These are phyloP conservation scores for Triticum turgidum DNA, from an alignment of 176 grass and related monocot genomes.

Conservation along the genomic window DNA sequence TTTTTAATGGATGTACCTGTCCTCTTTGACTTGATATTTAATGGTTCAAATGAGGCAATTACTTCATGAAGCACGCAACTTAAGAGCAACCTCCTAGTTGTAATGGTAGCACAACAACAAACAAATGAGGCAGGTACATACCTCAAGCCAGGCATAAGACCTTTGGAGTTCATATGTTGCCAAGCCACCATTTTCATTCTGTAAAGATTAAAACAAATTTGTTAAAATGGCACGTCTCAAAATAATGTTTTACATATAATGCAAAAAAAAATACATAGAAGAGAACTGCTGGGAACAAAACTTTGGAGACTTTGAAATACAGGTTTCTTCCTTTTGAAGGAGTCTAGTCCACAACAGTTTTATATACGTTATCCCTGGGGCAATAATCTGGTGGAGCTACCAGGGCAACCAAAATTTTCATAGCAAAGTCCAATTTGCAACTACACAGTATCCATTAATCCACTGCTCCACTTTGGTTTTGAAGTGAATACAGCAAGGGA, in stretches of 20 bases:
- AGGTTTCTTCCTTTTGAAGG: background rate
- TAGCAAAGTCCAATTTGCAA: background rate
- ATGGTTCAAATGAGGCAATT: background rate
- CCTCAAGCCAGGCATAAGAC: conserved; percentile 95
- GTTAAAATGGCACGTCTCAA: conserved; percentile 11
- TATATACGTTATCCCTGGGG: background rate
- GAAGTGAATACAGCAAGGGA: too few relatives aligned
- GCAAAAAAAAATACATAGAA: conserved; percentile 17
- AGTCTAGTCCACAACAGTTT: background rate
- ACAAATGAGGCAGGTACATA: conserved; percentile 22
- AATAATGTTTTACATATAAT: conserved; percentile 13
- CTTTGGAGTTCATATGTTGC: conserved; percentile 91
- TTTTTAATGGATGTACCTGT: background rate
- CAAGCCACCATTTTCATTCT: conserved; percentile 92
- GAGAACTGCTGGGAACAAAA: conserved; percentile 25
- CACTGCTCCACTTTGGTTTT: background rate
- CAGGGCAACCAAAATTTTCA: background rate
- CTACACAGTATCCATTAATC: background rate
- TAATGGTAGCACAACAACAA: background rate
- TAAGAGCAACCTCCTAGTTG: background rate
- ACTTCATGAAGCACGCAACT: background rate
- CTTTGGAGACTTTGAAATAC: background rate
- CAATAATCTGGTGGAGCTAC: background rate
- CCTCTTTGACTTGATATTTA: background rate
- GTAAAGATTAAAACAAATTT: conserved; percentile 22